Evolutionary conservation across 2,329 filamentous ascomycete genomes (phyloP).

Genomic region (Ophiostoma piceae): DNA sequence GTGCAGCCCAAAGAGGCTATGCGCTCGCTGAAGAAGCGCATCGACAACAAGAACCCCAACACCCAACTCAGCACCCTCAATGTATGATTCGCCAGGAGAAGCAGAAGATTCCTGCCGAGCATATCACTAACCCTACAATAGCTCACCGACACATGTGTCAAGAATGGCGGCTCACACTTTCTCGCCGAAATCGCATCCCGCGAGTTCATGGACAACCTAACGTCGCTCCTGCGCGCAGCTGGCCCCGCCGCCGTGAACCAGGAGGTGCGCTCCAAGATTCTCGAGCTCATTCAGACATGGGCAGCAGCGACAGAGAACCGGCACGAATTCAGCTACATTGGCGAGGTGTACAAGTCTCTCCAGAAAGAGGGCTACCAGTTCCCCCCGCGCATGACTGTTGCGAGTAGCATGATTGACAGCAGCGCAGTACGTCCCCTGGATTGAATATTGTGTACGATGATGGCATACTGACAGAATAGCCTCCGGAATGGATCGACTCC

Average conservation of each 20-base stretch:
- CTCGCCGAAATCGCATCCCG: conserved; percentile 90
- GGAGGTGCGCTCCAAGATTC: conserved; percentile 82
- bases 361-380: conserved; percentile 85
- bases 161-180: conserved; percentile 95
- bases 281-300: conserved; percentile 92
- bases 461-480: conserved; percentile 45
- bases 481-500: conserved; percentile 95
- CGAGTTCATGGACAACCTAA: conserved; percentile 97
- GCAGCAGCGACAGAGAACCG: conserved; percentile 82
- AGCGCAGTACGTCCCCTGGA: conserved; percentile 61
- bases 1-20: conserved; percentile 97
- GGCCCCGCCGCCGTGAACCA: conserved; percentile 69
- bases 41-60: conserved; percentile 97
- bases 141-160: conserved; percentile 97
- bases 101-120: not conserved
- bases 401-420: conserved; percentile 97
- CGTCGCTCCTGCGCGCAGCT: conserved; percentile 79
- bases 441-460: not conserved
- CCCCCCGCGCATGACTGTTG: conserved; percentile 76
- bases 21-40: conserved; percentile 87
- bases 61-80: conserved; percentile 92
- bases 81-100: conserved; percentile 46
- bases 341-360: conserved; percentile 76
- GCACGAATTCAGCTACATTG: conserved; percentile 76
- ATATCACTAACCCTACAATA: conserved; percentile 29